Evolutionary conservation across 2,329 filamentous ascomycete genomes (phyloP).

Genomic region (Colletotrichum filicis): DNA sequence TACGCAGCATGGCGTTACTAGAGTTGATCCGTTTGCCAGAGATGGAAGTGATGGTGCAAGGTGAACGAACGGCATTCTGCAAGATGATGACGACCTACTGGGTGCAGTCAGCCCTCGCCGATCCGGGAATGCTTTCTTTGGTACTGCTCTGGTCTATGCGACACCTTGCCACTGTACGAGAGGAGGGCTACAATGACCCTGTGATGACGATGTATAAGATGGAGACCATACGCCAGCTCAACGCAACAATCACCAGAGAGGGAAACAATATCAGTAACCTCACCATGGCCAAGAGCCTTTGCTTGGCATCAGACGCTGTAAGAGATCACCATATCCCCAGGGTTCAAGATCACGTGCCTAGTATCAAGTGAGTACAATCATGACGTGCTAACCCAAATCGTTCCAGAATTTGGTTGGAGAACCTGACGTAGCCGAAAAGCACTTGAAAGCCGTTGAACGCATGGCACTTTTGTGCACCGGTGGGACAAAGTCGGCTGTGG

Average conservation of each 20-base stretch:
- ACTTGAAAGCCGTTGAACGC: slow-evolving; percentile 6
- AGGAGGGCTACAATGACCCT: background rate
- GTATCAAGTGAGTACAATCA: background rate
- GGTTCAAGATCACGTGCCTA: background rate
- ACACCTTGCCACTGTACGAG: slow-evolving; percentile 23
- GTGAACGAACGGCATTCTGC: slow-evolving; percentile 27
- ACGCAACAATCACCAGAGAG: slow-evolving; percentile 20
- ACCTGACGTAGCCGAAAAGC: background rate
- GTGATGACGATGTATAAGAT: slow-evolving; percentile 35
- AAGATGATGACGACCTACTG: slow-evolving; percentile 30
- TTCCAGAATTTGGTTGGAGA: slow-evolving; percentile 1
- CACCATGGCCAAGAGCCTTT: slow-evolving; percentile 38
- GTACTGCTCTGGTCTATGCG: slow-evolving; percentile 37
- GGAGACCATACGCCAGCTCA: slow-evolving; percentile 33
- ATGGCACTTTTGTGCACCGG: background rate
- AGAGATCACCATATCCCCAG: background rate
- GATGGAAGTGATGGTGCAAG: background rate
- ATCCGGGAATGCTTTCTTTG: slow-evolving; percentile 38
- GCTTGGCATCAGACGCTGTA: slow-evolving; percentile 34
- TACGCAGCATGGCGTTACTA: background rate
- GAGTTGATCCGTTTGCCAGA: slow-evolving; percentile 22
- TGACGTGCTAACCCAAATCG: background rate
- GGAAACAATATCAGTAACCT: slow-evolving; percentile 30
- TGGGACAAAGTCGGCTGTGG: background rate
- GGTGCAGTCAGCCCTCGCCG: slow-evolving; percentile 35